Base-by-base conservation (phyloP, 495 filamentous ascomycete genomes). In the Penicillium argentinense region DNA sequence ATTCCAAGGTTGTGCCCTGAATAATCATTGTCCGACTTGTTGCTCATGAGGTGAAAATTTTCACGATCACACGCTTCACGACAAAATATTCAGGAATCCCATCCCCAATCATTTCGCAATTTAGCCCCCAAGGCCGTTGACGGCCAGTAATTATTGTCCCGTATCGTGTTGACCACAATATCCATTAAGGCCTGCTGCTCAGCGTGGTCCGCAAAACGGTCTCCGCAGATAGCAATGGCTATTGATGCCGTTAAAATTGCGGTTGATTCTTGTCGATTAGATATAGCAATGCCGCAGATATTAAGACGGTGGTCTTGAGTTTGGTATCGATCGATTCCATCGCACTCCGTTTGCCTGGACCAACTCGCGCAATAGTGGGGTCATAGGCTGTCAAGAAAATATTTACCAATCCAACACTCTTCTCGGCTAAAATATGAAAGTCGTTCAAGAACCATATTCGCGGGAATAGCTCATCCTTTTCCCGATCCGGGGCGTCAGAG, bases 301-400 rank as follows among this genome's bases (percentile, higher is more conserved):
- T 52, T 58, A 57, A 24, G 16, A 63, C 47, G n/a, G 56, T 51
- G 2, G 48, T 39, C 13, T 58, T 62, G 2, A 57, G 24, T 23
- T 40, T 32, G 12, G 33, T 3, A 37, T 49, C 46, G 7, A 56
- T 37, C 7, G 23, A 41, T 14, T 47, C 42, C 45, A 47, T 51
- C 8, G 45, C 36, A 12, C 18, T 19, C 16, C 33, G 33, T 13
- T 53, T 42, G 11, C 47, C 48, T 1, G 51, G 37, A 0, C 71
- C 71, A 19, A 74, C 28, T 12, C 58, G 49, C 2, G 64, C 63
- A 5, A 65, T 40, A 9, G 38, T 50, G 9, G 69, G 71, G 40
- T 72, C 56, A 38, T 72, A 65, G 5, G 63, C 61, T 0, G 56
- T 49, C 9, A 74, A 54, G 11, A 74, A 53, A 18, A 74, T 67